Percentiles rank a stretch among this genome's conserved stretches.
Conservation (phyloP, 2,329 filamentous ascomycete genomes). For the Myriosclerotinia curreyana region DNA sequence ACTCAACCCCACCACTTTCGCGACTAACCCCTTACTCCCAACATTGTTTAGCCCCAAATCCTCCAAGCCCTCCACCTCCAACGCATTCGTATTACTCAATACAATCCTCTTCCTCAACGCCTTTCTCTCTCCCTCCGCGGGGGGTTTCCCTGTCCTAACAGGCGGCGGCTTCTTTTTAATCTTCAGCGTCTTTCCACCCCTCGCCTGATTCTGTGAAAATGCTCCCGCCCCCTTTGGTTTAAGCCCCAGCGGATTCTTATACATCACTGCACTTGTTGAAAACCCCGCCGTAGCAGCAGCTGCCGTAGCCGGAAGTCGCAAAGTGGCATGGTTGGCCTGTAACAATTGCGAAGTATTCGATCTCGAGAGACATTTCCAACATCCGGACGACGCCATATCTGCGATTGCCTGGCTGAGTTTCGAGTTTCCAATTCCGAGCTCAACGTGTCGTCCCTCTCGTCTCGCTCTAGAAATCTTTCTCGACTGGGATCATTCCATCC, state of each 20-base stretch:
- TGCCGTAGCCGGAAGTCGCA: slow-evolving; percentile 38
- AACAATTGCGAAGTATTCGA: slow-evolving; percentile 44
- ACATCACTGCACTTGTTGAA: slow-evolving; percentile 35
- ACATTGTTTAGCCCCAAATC: slow-evolving; percentile 57
- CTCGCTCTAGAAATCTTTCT: slow-evolving; percentile 21
- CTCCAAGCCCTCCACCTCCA: slow-evolving; percentile 67
- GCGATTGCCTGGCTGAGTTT: not conserved
- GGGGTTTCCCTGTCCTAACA: slow-evolving; percentile 47
- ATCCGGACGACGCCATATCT: slow-evolving; percentile 54
- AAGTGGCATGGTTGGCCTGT: slow-evolving; percentile 38
- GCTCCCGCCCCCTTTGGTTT: slow-evolving; percentile 16
- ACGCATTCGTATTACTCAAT: slow-evolving; percentile 89
- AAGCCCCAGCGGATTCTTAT: slow-evolving; percentile 17
- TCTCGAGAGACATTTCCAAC: slow-evolving; percentile 57
- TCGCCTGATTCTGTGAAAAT: slow-evolving; percentile 19
- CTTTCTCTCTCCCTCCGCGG: slow-evolving; percentile 76
- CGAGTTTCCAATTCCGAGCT: not conserved
- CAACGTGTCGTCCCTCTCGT: slow-evolving; percentile 9
- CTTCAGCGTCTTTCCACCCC: slow-evolving; percentile 30
- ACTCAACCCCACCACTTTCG: slow-evolving; percentile 67
- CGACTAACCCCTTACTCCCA: slow-evolving; percentile 52
- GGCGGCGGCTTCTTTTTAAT: slow-evolving; percentile 49
- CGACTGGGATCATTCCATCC: slow-evolving; percentile 16
- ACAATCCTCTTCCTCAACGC: slow-evolving; percentile 84
- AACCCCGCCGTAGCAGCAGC: slow-evolving; percentile 29